Evolutionary conservation across 2,329 filamentous ascomycete genomes (phyloP).

Genomic region (Lasiodiplodia hormozganensis): DNA sequence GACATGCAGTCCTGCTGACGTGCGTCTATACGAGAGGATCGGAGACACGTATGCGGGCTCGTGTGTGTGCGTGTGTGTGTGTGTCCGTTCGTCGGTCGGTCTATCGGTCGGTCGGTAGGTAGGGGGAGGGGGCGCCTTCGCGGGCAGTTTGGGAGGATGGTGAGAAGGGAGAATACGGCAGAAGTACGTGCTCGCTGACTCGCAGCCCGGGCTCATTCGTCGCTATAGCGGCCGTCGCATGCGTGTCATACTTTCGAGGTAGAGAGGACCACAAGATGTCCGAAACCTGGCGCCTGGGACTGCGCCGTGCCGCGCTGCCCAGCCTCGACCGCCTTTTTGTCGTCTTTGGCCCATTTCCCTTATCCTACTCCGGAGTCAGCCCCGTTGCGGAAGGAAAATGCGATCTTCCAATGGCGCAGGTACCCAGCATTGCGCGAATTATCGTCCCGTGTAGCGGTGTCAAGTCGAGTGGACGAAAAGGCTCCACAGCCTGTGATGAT

Average conservation of each 20-base stretch:
- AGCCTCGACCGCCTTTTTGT: not conserved
- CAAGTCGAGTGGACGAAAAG: not conserved
- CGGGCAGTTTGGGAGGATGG: not conserved
- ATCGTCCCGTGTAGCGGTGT: conserved; percentile 7
- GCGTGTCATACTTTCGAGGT: not conserved
- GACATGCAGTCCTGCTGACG: conserved; percentile 20
- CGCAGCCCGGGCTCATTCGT: not conserved
- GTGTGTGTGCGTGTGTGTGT: not conserved
- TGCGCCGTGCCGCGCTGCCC: not conserved
- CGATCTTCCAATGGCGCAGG: not conserved
- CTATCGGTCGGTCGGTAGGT: not conserved
- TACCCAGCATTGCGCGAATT: not conserved
- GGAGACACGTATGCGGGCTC: not conserved
- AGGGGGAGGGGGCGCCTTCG: not conserved
- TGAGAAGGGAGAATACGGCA: too few relatives aligned
- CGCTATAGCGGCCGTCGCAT: not conserved
- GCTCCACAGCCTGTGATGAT: not conserved
- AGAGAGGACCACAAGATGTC: not conserved
- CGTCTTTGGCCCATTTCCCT: not conserved
- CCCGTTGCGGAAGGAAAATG: conserved; percentile 12
- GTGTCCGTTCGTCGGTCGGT: not conserved
- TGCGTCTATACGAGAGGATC: conserved; percentile 15
- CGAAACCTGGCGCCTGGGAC: not conserved
- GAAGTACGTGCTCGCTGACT: too few relatives aligned
- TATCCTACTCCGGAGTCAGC: not conserved